phyloP scores from a whole-genome alignment of 805 yeast species.

The Kluyveromyces aestuarii region DNA sequence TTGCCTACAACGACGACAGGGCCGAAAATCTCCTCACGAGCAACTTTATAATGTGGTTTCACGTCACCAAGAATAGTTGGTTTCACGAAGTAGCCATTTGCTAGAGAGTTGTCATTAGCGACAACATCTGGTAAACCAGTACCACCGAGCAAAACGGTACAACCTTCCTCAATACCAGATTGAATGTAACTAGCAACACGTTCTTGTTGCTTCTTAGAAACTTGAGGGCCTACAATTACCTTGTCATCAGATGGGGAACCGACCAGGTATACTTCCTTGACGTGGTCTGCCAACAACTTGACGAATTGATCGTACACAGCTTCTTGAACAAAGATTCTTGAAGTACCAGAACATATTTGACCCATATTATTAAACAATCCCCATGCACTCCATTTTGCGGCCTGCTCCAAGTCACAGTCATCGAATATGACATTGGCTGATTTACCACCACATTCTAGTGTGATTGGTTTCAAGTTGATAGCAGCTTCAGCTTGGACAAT shows the following conservation, averaged over 20 bases:
- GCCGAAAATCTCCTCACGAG: slow-evolving; percentile 43
- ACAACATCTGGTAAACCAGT: slow-evolving; percentile 22
- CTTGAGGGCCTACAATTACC: slow-evolving; percentile 45
- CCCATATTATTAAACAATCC: slow-evolving; percentile 56
- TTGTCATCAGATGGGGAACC: slow-evolving; percentile 38
- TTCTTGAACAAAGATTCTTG: slow-evolving; percentile 49
- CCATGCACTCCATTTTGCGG: slow-evolving; percentile 42
- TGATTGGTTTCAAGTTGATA: slow-evolving; percentile 37
- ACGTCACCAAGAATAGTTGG: slow-evolving; percentile 44
- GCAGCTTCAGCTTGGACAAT: slow-evolving; percentile 35
- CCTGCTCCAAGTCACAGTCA: slow-evolving; percentile 39
- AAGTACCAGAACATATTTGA: slow-evolving; percentile 58
- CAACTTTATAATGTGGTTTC: slow-evolving; percentile 32
- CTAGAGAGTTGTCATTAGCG: slow-evolving; percentile 11
- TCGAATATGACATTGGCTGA: slow-evolving; percentile 40
- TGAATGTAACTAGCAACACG: slow-evolving; percentile 37
- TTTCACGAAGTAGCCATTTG: slow-evolving; percentile 32
- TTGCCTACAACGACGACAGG: slow-evolving; percentile 39
- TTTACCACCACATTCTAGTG: slow-evolving; percentile 47
- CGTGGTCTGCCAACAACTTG: slow-evolving; percentile 29
- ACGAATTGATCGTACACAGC: slow-evolving; percentile 43
- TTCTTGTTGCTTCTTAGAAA: slow-evolving; percentile 41
- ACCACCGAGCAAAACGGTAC: slow-evolving; percentile 40
- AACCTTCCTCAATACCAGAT: slow-evolving; percentile 45
- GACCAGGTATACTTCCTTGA: slow-evolving; percentile 31